These are phyloP conservation scores for Zymoseptoria pseudotritici DNA, from an alignment of 2,329 filamentous ascomycete species.

Conservation along the genomic window DNA sequence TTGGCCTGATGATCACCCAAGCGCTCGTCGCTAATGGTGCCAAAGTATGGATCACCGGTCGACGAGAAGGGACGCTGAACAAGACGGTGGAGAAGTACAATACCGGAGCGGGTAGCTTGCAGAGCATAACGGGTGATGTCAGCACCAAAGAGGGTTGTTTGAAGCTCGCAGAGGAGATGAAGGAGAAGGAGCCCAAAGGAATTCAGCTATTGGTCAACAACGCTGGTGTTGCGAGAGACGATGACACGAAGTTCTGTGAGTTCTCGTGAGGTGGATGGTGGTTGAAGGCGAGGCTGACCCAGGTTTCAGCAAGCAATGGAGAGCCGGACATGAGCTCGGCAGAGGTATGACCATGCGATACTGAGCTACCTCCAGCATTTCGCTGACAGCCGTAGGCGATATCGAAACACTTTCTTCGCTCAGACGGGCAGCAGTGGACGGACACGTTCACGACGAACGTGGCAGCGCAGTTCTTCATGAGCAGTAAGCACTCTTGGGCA, in stretches of 20 bases:
- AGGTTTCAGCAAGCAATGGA: slow-evolving; percentile 28
- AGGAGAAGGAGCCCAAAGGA: slow-evolving; percentile 42
- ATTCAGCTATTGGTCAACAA: slow-evolving; percentile 51
- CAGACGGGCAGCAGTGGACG: slow-evolving; percentile 40
- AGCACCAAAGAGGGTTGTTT: slow-evolving; percentile 45
- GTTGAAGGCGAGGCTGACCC: background rate
- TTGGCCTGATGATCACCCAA: slow-evolving; percentile 35
- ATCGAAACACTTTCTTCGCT: slow-evolving; percentile 45
- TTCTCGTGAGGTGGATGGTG: background rate
- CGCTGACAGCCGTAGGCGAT: slow-evolving; percentile 29
- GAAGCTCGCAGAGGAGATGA: slow-evolving; percentile 35
- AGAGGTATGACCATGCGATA: slow-evolving; percentile 16
- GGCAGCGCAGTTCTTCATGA: slow-evolving; percentile 45
- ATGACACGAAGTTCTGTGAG: slow-evolving; percentile 43
- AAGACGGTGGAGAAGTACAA: slow-evolving; percentile 42
- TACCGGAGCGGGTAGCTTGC: slow-evolving; percentile 36
- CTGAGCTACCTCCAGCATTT: background rate
- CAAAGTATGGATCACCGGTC: slow-evolving; percentile 43
- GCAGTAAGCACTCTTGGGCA: slow-evolving; percentile 22
- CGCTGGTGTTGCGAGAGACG: slow-evolving; percentile 47
- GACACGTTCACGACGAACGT: slow-evolving; percentile 49
- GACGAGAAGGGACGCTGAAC: slow-evolving; percentile 38
- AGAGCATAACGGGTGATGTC: slow-evolving; percentile 39
- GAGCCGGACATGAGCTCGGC: slow-evolving; percentile 43
- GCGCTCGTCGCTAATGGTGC: slow-evolving; percentile 31